Evolutionary conservation across 192 early-diverging fungal genomes (phyloP).

Genomic region (Gigaspora rosea): DNA sequence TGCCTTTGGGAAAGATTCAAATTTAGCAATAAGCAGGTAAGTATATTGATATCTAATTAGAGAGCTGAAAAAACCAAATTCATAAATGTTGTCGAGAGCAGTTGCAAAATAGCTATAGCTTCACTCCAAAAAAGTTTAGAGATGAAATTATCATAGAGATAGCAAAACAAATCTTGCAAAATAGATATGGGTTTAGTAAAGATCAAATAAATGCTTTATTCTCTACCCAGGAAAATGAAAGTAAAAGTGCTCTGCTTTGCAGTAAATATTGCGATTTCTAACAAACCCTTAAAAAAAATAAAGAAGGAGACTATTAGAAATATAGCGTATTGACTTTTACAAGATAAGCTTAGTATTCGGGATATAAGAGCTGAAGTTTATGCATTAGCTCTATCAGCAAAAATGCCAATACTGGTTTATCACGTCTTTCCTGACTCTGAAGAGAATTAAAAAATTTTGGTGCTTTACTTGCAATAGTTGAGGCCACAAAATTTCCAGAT

Average conservation of each 20-base stretch:
- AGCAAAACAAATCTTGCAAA: too few relatives aligned
- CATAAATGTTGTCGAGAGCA: too few relatives aligned
- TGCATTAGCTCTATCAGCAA: not conserved
- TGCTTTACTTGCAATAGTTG: not conserved
- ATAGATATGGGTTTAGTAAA: not conserved
- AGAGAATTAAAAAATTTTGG: slow-evolving; percentile 11
- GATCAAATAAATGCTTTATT: not conserved
- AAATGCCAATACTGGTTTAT: slow-evolving; percentile 9
- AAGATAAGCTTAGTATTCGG: not conserved
- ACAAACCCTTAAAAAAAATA: not conserved
- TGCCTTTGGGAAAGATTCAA: slow-evolving; percentile 3
- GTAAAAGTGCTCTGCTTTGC: not conserved
- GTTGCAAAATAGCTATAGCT: too few relatives aligned
- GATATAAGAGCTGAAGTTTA: slow-evolving; percentile 3
- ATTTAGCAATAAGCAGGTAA: slow-evolving; percentile 25
- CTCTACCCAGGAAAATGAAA: not conserved
- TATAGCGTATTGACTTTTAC: not conserved
- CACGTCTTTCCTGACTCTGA: not conserved
- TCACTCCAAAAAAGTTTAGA: slow-evolving; percentile 1
- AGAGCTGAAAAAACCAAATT: not conserved
- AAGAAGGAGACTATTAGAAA: slow-evolving; percentile 13
- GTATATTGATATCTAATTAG: slow-evolving; percentile 19
- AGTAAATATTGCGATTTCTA: not conserved
- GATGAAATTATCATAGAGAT: not conserved
- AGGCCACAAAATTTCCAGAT: not conserved